Evolutionary conservation across 2,329 filamentous ascomycete genomes (phyloP).

Genomic region (Diaporthe nobilis): DNA sequence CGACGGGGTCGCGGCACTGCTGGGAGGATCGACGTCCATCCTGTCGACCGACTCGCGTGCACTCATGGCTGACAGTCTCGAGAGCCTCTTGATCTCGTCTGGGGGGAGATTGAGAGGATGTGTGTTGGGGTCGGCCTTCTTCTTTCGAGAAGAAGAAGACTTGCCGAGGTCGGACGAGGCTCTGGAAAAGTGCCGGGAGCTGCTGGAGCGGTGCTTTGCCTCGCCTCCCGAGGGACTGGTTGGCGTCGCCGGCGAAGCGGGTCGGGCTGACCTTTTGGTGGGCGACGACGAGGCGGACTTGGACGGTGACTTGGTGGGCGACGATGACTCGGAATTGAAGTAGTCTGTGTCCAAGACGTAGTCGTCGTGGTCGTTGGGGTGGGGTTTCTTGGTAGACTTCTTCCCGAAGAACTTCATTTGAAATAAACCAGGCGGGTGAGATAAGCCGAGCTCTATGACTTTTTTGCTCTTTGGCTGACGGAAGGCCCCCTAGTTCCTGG

Average conservation of each 20-base stretch:
- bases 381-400: constrained; percentile 58
- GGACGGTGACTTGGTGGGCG: constrained; percentile 47
- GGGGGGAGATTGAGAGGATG: constrained; percentile 93
- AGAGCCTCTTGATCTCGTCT: constrained; percentile 86
- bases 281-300: constrained; percentile 50
- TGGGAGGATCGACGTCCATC: constrained; percentile 81
- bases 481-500: constrained; percentile 36
- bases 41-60: constrained; percentile 65
- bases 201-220: constrained; percentile 47
- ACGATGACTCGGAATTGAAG: constrained; percentile 53
- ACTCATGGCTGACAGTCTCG: constrained; percentile 75
- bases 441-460: constrained; percentile 35
- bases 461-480: constrained; percentile 27
- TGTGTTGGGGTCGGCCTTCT: constrained; percentile 76
- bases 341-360: constrained; percentile 53
- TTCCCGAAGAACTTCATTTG: constrained; percentile 68
- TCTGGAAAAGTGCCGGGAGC: constrained; percentile 61
- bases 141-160: constrained; percentile 61
- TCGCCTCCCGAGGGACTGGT: constrained; percentile 51
- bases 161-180: constrained; percentile 63
- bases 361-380: constrained; percentile 43
- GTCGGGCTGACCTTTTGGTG: constrained; percentile 56
- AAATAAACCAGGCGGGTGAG: constrained; percentile 41
- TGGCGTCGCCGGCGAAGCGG: constrained; percentile 50
- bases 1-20: constrained; percentile 63